Conservation (phyloP, 768 basidiomycete genomes). For the Imleria badia region DNA sequence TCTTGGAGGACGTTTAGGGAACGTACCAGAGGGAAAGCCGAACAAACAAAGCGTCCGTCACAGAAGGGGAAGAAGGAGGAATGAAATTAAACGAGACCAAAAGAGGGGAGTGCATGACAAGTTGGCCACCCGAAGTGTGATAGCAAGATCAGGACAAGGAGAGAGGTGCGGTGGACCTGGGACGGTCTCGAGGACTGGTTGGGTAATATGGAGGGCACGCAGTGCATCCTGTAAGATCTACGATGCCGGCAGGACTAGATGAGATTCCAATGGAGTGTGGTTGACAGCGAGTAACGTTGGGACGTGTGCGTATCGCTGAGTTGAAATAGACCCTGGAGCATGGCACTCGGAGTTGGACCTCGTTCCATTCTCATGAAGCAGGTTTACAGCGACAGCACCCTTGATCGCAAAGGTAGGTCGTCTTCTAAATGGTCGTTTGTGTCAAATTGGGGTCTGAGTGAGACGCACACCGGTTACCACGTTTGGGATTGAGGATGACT, state of each 20-base stretch:
- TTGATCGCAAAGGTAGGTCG: constrained; percentile 25
- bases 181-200: constrained; percentile 15
- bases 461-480: constrained; percentile 6
- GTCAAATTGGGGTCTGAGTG: constrained; percentile 20
- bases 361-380: constrained; percentile 32
- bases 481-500: constrained; percentile 9
- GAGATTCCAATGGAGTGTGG: constrained; percentile 20
- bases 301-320: constrained; percentile 25
- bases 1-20: constrained; percentile 24
- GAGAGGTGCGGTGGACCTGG: constrained; percentile 22
- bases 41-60: constrained; percentile 29
- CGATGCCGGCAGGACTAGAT: constrained; percentile 16
- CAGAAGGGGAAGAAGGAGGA: constrained; percentile 29
- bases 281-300: constrained; percentile 13
- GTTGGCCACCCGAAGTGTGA: constrained; percentile 29
- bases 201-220: constrained; percentile 23
- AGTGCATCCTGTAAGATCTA: constrained; percentile 24
- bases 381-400: constrained; percentile 21
- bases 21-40: constrained; percentile 26
- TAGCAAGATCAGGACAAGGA: constrained; percentile 21
- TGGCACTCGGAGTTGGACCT: constrained; percentile 22
- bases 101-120: constrained; percentile 25
- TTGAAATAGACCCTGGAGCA: constrained; percentile 26
- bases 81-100: constrained; percentile 32
- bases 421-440: constrained; percentile 21